These are phyloP conservation scores for Cordyceps tenuipes DNA, from an alignment of 2,329 filamentous ascomycete species.

Conservation along the genomic window DNA sequence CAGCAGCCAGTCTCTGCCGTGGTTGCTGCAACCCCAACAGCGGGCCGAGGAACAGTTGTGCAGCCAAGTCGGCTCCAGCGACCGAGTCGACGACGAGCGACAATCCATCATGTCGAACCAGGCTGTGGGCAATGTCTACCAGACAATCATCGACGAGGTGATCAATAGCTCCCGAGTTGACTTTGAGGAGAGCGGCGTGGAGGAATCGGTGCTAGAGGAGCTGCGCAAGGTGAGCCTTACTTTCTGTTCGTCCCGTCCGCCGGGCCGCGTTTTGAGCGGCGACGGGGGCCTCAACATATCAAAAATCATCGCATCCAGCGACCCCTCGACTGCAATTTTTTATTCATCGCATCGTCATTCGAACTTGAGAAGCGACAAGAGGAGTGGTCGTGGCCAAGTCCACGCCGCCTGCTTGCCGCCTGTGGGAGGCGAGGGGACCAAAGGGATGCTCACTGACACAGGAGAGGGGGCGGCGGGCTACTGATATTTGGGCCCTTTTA, in stretches of 20 bases:
- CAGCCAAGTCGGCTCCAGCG: constrained; percentile 9
- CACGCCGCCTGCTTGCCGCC: not conserved
- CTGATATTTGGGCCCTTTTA: constrained; percentile 51
- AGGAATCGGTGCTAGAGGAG: constrained; percentile 77
- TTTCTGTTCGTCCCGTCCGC: not conserved
- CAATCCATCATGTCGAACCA: constrained; percentile 46
- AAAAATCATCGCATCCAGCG: not conserved
- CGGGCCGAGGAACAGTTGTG: not conserved
- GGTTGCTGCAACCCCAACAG: not conserved
- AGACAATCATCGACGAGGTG: constrained; percentile 71
- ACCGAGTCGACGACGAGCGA: not conserved
- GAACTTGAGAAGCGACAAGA: not conserved
- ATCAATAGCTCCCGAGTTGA: constrained; percentile 87
- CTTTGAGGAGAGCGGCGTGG: constrained; percentile 93
- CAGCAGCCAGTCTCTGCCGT: not conserved
- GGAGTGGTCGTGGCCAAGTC: not conserved
- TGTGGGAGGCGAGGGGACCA: not conserved
- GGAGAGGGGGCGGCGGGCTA: constrained; percentile 19
- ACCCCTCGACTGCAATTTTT: not conserved
- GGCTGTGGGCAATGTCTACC: constrained; percentile 68
- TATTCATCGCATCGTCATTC: not conserved
- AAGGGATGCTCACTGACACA: constrained; percentile 8
- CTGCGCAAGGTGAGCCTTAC: constrained; percentile 66
- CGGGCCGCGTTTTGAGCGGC: not conserved
- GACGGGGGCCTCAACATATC: not conserved